Percentiles rank a stretch among this genome's conserved stretches.
These are phyloP conservation scores for Citrus unshiu DNA, from an alignment of 345 rosid genomes.

Conservation along the genomic window DNA sequence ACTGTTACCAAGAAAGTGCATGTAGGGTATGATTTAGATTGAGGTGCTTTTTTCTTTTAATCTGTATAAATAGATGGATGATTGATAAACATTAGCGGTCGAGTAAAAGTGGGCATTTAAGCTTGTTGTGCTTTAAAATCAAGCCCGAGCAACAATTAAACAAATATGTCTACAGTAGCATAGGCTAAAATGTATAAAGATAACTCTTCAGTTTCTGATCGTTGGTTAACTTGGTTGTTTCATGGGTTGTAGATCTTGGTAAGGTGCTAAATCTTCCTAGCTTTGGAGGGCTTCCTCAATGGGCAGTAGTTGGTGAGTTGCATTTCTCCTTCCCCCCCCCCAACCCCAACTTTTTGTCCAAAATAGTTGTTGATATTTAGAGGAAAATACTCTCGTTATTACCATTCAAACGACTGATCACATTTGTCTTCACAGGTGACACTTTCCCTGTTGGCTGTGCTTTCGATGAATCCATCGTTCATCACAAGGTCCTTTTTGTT, in stretches of 20 bases:
- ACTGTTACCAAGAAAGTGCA: no score
- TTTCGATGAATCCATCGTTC: slow-evolving; percentile 69
- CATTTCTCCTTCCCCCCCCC: background rate
- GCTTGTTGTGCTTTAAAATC: no score
- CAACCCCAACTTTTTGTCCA: background rate
- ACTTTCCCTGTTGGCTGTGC: slow-evolving; percentile 85
- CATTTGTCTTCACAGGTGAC: slow-evolving; percentile 41
- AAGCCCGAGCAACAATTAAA: no score
- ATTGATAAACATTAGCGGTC: no score
- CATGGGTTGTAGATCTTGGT: slow-evolving; percentile 58
- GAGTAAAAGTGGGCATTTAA: no score
- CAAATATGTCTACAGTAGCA: background rate
- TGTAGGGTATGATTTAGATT: no score
- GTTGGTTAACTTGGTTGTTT: background rate
- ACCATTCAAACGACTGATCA: background rate
- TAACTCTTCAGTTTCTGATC: background rate
- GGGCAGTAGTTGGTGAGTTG: slow-evolving; percentile 85
- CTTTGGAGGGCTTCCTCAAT: slow-evolving; percentile 86
- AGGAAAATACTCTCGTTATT: background rate
- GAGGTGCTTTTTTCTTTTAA: no score
- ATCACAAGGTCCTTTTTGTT: slow-evolving; percentile 52
- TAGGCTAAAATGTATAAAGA: no score
- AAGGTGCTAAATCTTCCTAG: slow-evolving; percentile 70
- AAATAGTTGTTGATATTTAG: background rate
- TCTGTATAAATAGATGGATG: no score